Evolutionary conservation across 2,329 filamentous ascomycete species (phyloP), one percentile per base, ranked within the genome.

Genomic region (Endoconidiophora polonica): DNA sequence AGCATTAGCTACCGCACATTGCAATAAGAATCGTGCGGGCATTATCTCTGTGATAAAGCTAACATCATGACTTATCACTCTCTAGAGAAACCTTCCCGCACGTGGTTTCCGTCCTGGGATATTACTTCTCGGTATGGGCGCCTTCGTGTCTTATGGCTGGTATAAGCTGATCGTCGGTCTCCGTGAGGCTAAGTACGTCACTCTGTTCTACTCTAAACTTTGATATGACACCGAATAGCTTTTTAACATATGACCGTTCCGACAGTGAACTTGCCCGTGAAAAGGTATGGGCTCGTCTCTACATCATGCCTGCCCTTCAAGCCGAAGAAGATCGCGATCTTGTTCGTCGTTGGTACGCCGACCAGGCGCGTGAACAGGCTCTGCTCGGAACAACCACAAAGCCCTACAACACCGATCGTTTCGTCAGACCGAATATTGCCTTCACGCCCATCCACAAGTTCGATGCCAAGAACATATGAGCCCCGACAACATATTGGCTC

Each of bases 271-370:
- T 94, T 58, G 85, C 81, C 56, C 86, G 91, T 59, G 91, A 98
- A 64, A 98, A 96, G 74, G 91, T 94, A 78, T 98, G 91, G 91
- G 79, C 86, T 55, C 83, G 91, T 63, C 94, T 98, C 68, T 79
- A 96, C 68, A 74, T 98, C 56, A 91, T 90, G 61, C 91, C 91
- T 52, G 70, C 94, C 56, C 78, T 98, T 56, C 90, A 96, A 65
- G 91, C 91, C 51, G 91, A 98, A 64, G 87, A 94, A 66, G 91
- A 98, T 70, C 82, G 91, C 54, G 91, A 98, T 68, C 82, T 90
- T 64, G 88, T 94, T 56, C 77, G 91, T 57, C 75, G 90, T 62
- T 77, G 90, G 66, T 76, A 82, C 57, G 91, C 91, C 52, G 86
- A 94, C 66, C 79, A 86, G 74, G 81, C 79, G 57, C 77, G 91